Base-by-base conservation (phyloP, 352 stramenopile genomes). In the Lagenidium giganteum region DNA sequence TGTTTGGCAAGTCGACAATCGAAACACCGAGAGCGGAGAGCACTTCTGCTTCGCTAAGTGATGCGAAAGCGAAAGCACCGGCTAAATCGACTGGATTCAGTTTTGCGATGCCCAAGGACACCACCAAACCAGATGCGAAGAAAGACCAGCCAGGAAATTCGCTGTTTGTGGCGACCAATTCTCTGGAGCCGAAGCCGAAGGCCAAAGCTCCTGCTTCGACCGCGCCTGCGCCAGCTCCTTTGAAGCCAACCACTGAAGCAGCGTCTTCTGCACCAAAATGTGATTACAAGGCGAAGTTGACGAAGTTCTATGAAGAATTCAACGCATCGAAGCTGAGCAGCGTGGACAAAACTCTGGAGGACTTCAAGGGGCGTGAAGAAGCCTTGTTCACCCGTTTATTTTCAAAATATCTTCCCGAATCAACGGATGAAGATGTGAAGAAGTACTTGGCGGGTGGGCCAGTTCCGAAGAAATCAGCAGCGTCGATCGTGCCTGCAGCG, bases 231-330 rank as follows among this genome's bases (percentile, higher is more conserved):
- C n/a, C n/a, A n/a, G n/a, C n/a, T n/a, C n/a, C n/a, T n/a, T n/a
- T n/a, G n/a, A n/a, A n/a, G n/a, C n/a, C n/a, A n/a, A n/a, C n/a
- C n/a, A 33, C 11, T 31, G 37, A 25, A 14, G 27, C 35, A 11
- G 43, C 43, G 27, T 22, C 43, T 1, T 13, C n/a, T n/a, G n/a
- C n/a, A n/a, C n/a, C 42, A 4, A 21, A 2, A 23, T 32, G 29
- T 13, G 61, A 81, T 40, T 84, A 77, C 54, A 82, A 78, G 43
- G 37, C 43, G 6, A 51, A 75, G 27, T 47, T 90, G 17, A 33
- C 64, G 32, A 74, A 64, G 14, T 90, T 90, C 36, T 90, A 87
- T 36, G 59, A 71, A 55, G 64, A 74, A 23, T 58, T 79, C 56
- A 87, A 87, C 43, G 50, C 64, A 3, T 42, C 58, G 4, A 84